A percentile compares a stretch with the other conserved stretches of the same genome.
Evolutionary conservation across 208 protist species (phyloP).

Genomic region (Trypanosoma lewisi): DNA sequence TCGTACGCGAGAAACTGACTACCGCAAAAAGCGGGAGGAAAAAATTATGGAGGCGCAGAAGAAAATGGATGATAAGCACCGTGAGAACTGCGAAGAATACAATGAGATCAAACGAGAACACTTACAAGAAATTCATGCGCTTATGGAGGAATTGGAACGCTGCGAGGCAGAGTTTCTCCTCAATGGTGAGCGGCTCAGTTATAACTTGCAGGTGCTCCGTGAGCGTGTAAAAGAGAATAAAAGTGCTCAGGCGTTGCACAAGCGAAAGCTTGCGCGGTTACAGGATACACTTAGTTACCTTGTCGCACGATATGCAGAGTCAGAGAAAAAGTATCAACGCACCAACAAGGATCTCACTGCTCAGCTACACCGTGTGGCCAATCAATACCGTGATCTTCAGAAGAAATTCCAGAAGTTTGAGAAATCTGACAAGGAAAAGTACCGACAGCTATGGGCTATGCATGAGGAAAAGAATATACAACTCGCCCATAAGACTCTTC

Average conservation of each 20-base stretch:
- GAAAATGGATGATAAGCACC: constrained; percentile 73
- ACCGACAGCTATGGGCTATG: constrained; percentile 93
- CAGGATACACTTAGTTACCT: constrained; percentile 89
- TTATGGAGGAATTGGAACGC: constrained; percentile 93
- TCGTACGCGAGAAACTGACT: constrained; percentile 85
- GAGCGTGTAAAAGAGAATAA: constrained; percentile 95
- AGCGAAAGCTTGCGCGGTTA: constrained; percentile 87
- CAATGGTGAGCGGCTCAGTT: constrained; percentile 95
- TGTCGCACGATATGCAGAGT: constrained; percentile 88
- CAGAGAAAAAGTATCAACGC: constrained; percentile 88
- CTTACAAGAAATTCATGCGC: constrained; percentile 86
- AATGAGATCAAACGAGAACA: constrained; percentile 77
- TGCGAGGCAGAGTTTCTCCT: constrained; percentile 95
- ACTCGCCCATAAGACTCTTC: constrained; percentile 83
- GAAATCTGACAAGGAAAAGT: constrained; percentile 91
- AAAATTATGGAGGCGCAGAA: constrained; percentile 85
- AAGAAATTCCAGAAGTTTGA: constrained; percentile 94
- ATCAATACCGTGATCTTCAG: constrained; percentile 96
- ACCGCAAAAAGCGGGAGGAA: constrained; percentile 75
- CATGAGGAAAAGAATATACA: constrained; percentile 91
- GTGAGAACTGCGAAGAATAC: constrained; percentile 79
- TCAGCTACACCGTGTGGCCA: constrained; percentile 90
- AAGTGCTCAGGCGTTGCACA: constrained; percentile 91
- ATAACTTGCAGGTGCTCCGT: constrained; percentile 95
- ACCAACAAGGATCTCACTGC: constrained; percentile 94